phyloP scores from a whole-genome alignment of 208 protist genomes.

The Trypanosoma scelopori region DNA sequence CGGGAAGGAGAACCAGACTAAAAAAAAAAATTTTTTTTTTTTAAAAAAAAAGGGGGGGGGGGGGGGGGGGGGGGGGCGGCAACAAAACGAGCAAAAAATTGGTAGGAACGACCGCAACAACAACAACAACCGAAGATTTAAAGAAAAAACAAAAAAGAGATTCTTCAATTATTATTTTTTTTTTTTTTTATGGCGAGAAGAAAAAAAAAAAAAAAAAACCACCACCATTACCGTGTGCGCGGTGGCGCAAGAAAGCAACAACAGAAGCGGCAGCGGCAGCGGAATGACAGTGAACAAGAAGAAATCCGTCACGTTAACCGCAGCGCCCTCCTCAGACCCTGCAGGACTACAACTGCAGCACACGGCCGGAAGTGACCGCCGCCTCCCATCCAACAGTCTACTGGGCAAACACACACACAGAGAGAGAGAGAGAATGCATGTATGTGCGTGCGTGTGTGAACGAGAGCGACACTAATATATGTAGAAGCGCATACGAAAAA shows the following conservation, averaged over 20 bases:
- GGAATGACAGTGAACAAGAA: neutral
- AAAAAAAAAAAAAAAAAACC: conserved; percentile 19
- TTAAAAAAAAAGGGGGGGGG: too few relatives aligned
- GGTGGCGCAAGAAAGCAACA: neutral
- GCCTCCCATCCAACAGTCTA: neutral
- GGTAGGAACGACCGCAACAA: neutral
- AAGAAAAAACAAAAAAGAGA: conserved; percentile 11
- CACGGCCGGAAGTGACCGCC: neutral
- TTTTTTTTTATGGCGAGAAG: too few relatives aligned
- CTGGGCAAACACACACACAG: neutral
- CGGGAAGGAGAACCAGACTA: too few relatives aligned
- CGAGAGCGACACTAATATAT: too few relatives aligned
- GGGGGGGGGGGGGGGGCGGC: too few relatives aligned
- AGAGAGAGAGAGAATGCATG: neutral
- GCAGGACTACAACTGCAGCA: too few relatives aligned
- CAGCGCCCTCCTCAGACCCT: too few relatives aligned
- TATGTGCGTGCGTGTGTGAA: too few relatives aligned
- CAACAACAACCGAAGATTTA: conserved; percentile 12
- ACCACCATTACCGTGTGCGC: neutral
- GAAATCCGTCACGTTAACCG: neutral
- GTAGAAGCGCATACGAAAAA: neutral
- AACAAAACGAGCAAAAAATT: too few relatives aligned
- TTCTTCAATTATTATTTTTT: too few relatives aligned
- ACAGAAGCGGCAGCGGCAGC: too few relatives aligned
- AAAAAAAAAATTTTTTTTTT: too few relatives aligned